A percentile compares a stretch with the other conserved stretches of the same genome.
These are phyloP conservation scores for Exophiala sideris DNA, from an alignment of 2,329 filamentous ascomycete species.

Conservation along the genomic window DNA sequence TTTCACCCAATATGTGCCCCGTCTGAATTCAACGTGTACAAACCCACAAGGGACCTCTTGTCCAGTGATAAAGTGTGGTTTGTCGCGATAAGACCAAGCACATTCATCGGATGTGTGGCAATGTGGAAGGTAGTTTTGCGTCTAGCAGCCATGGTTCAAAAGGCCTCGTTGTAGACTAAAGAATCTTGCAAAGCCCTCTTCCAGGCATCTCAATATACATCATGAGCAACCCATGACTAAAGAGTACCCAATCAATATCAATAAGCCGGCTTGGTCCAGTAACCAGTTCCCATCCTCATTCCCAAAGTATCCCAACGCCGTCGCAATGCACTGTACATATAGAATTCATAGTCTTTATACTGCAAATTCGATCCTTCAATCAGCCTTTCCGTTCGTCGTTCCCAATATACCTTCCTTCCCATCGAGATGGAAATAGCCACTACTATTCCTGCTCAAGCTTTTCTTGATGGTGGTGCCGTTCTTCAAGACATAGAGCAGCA, in stretches of 20 bases:
- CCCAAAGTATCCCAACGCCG: slow-evolving; percentile 12
- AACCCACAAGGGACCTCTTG: too few species aligned
- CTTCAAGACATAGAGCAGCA: slow-evolving; percentile 33
- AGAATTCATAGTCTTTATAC: not conserved
- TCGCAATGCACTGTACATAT: slow-evolving; percentile 22
- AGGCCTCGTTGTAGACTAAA: too few species aligned
- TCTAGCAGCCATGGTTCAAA: too few species aligned
- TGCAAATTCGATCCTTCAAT: slow-evolving; percentile 32
- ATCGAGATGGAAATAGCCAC: slow-evolving; percentile 48
- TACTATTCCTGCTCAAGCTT: slow-evolving; percentile 32
- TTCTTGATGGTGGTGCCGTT: slow-evolving; percentile 26
- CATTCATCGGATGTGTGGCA: too few species aligned
- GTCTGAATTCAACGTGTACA: too few species aligned
- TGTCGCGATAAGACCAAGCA: too few species aligned
- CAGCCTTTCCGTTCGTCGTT: slow-evolving; percentile 43
- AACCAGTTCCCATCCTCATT: not conserved
- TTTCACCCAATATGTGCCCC: too few species aligned
- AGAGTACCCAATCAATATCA: not conserved
- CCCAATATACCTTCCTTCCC: slow-evolving; percentile 46
- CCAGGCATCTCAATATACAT: too few species aligned
- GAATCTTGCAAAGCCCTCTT: too few species aligned
- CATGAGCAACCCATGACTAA: too few species aligned
- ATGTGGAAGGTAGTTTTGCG: too few species aligned
- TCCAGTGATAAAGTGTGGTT: too few species aligned
- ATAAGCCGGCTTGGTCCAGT: not conserved